These are phyloP conservation scores for Yamadazyma blattariae DNA, from an alignment of 1,139 yeast species.

Conservation along the genomic window DNA sequence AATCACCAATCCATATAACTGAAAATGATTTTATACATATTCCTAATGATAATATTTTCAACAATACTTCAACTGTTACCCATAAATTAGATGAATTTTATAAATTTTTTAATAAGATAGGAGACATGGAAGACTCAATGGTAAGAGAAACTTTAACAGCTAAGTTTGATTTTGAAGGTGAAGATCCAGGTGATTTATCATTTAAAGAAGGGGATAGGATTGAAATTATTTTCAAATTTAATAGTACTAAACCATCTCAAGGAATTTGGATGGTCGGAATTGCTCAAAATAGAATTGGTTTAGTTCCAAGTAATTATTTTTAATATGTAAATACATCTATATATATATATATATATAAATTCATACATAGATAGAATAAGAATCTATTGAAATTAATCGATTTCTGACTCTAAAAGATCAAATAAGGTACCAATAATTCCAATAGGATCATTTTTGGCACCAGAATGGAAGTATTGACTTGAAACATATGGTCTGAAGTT, in stretches of 20 bases:
- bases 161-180: slow-evolving; percentile 28
- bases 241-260: slow-evolving; percentile 19
- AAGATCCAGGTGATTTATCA: slow-evolving; percentile 39
- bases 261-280: slow-evolving; percentile 38
- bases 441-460: slow-evolving; percentile 42
- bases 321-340: slow-evolving; percentile 1
- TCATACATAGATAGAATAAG: too few relatives aligned
- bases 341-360: too few relatives aligned
- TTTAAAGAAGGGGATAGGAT: slow-evolving; percentile 34
- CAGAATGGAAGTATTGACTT: slow-evolving; percentile 53
- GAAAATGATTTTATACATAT: slow-evolving; percentile 1
- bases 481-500: slow-evolving; percentile 43
- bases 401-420: slow-evolving; percentile 38
- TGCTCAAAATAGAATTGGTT: slow-evolving; percentile 30
- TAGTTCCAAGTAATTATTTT: slow-evolving; percentile 39
- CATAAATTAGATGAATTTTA: slow-evolving; percentile 26
- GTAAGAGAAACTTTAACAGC: slow-evolving; percentile 20
- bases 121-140: slow-evolving; percentile 7
- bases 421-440: slow-evolving; percentile 40
- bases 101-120: slow-evolving; percentile 22
- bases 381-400: slow-evolving; percentile 30
- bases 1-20: slow-evolving; percentile 24
- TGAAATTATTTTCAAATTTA: slow-evolving; percentile 34
- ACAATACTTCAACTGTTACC: slow-evolving; percentile 19
- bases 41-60: slow-evolving; percentile 9